Evolutionary conservation across 805 yeast genomes (phyloP).

Genomic region (Yarrowia keelungensis): DNA sequence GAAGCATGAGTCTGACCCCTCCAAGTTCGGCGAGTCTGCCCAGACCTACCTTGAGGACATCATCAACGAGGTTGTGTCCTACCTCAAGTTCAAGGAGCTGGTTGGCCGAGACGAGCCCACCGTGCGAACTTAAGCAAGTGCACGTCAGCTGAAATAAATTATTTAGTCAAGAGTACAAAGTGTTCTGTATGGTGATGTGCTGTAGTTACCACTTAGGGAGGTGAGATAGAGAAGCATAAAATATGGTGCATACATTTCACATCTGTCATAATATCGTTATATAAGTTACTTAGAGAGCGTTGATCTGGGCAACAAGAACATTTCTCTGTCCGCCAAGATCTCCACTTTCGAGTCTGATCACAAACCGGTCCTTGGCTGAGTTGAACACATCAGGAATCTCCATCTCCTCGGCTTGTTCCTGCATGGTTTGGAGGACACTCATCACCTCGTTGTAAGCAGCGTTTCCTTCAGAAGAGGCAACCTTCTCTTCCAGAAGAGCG

Average conservation of each 20-base stretch:
- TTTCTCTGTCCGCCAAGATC: constrained; percentile 29
- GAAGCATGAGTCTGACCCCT: constrained; percentile 69
- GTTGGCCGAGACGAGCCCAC: constrained; percentile 88
- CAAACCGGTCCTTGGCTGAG: neutral
- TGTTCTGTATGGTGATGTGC: too few species aligned
- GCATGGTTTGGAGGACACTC: constrained; percentile 16
- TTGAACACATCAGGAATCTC: constrained; percentile 18
- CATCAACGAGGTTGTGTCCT: constrained; percentile 66
- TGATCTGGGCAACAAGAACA: constrained; percentile 19
- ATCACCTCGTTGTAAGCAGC: constrained; percentile 18
- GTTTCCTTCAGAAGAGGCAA: constrained; percentile 6
- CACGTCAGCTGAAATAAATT: constrained; percentile 18
- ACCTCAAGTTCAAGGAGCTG: constrained; percentile 73
- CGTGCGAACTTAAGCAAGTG: constrained; percentile 68
- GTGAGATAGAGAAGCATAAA: too few species aligned
- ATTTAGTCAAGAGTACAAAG: neutral
- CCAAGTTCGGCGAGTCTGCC: constrained; percentile 60
- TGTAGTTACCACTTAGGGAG: too few species aligned
- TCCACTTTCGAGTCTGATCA: constrained; percentile 10
- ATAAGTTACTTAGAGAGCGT: neutral
- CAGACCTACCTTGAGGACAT: constrained; percentile 72
- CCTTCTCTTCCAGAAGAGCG: constrained; percentile 2
- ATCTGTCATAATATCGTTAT: neutral
- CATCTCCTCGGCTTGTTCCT: constrained; percentile 25
- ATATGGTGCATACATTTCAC: neutral